Base-by-base conservation (phyloP, 2,329 filamentous ascomycete species). In the Allantophomopsis lycopodina region DNA sequence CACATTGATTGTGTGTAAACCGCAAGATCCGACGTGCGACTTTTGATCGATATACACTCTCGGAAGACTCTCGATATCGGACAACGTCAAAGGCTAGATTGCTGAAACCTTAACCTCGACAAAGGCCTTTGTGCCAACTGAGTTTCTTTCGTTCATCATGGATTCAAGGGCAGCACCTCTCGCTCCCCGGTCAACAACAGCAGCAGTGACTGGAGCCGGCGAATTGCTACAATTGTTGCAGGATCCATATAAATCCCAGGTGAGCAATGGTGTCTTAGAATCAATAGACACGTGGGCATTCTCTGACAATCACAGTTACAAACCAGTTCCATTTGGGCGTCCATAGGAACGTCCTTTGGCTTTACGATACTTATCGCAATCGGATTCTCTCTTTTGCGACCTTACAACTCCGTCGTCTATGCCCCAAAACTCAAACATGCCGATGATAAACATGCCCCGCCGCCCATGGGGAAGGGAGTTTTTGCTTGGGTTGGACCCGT, bases 361-460 rank as follows among this genome's bases (percentile, higher is more conserved):
- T 66, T 91, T 54, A 85, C 86, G 7, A 53, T 72, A 46, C 67
- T 78, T 49, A 79, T 94, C 50, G 79, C 85, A 45, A 57, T 94
- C 42, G 62, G 78, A 47, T 98, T 96, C 69, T 94, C 86, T 46
- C 66, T 95, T 51, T 68, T 96, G 40, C 83, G 91, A 44, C 91
- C 91, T 5, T 87, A 88, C 60, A 89, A 96, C 60, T 82, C 80
- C 41, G 74, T 89, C 50, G 85, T 98, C 36, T 98, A 98, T 62
- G 88, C 91, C 3, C 91, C 91, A 32, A 89, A 93, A 57, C 69
- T 93, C 37, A 94, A 94, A 58, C 81, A 95, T 66, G 83, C 86
- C 56, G 89, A 96, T 58, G 78, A 86, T 49, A 86, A 82, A 60
- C 87, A 94, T 63, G 76, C 83, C 8, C 91, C 89, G 14, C 91